Evolutionary conservation across 1,284 basidiomycete genomes (phyloP).

Genomic region (Hortiboletus rubellus): DNA sequence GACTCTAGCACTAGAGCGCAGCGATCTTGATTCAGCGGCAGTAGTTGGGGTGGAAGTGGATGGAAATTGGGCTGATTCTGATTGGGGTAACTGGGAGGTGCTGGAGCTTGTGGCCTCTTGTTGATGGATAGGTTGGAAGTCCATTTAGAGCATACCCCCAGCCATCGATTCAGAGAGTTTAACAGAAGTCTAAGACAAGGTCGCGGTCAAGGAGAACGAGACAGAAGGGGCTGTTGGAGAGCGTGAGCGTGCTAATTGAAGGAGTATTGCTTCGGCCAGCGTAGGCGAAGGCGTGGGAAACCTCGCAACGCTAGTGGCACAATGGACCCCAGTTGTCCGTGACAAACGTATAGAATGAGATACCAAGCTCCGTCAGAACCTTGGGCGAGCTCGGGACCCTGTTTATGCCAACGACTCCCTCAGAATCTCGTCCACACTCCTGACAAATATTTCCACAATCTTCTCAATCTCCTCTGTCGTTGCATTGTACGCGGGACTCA

Average conservation of each 20-base stretch:
- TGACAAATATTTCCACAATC: slow-evolving; percentile 63
- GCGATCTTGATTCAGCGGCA: slow-evolving; percentile 47
- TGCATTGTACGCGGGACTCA: slow-evolving; percentile 76
- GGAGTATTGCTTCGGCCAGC: slow-evolving; percentile 28
- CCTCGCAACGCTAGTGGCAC: slow-evolving; percentile 12
- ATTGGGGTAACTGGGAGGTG: slow-evolving; percentile 39
- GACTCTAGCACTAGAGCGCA: slow-evolving; percentile 73
- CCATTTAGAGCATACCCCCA: slow-evolving; percentile 81
- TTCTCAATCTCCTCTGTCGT: slow-evolving; percentile 63
- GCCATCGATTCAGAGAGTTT: slow-evolving; percentile 66
- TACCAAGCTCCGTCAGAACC: neutral
- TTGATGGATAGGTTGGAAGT: slow-evolving; percentile 69
- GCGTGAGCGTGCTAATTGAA: slow-evolving; percentile 29
- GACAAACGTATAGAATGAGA: neutral
- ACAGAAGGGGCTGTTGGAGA: slow-evolving; percentile 14
- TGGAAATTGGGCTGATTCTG: slow-evolving; percentile 39
- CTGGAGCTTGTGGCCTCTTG: slow-evolving; percentile 68
- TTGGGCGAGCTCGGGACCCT: neutral
- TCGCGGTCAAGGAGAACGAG: slow-evolving; percentile 30
- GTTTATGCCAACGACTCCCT: slow-evolving; percentile 31
- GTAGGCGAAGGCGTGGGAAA: slow-evolving; percentile 36
- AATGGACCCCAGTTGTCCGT: neutral
- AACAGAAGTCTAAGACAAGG: slow-evolving; percentile 26
- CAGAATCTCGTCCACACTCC: slow-evolving; percentile 63
- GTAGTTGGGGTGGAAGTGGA: slow-evolving; percentile 36